These are phyloP conservation scores for Artemisia argyi DNA, from an alignment of 129 eudicot species.

Conservation along the genomic window DNA sequence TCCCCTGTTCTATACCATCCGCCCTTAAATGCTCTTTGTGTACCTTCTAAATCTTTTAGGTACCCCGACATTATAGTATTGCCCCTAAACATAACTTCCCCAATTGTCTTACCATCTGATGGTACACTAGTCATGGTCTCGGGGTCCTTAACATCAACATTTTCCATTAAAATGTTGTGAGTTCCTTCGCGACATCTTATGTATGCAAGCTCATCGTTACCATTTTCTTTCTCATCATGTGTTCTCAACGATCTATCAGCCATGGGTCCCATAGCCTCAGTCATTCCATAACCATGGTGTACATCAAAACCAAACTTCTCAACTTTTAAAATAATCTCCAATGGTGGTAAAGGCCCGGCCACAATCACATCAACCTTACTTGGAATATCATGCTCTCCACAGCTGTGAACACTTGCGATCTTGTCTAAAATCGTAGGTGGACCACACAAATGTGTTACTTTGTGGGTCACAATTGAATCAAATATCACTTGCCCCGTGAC, in stretches of 20 bases:
- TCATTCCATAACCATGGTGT: conserved; percentile 62
- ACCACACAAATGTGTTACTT: conserved; percentile 67
- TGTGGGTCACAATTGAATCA: conserved; percentile 36
- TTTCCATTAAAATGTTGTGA: conserved; percentile 46
- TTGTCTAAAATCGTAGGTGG: conserved; percentile 47
- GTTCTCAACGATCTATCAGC: conserved; percentile 9
- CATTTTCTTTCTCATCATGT: not conserved
- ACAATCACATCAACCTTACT: conserved; percentile 44
- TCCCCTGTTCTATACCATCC: conserved; percentile 77
- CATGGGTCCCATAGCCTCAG: conserved; percentile 60
- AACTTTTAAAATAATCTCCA: conserved; percentile 27
- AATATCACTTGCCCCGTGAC: conserved; percentile 38
- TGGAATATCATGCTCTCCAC: conserved; percentile 14
- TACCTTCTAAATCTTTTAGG: conserved; percentile 38
- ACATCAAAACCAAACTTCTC: conserved; percentile 42
- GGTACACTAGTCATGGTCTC: conserved; percentile 56
- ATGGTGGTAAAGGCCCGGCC: conserved; percentile 56
- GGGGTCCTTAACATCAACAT: conserved; percentile 56
- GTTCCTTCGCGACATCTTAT: conserved; percentile 36
- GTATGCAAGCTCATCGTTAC: not conserved
- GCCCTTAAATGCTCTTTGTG: conserved; percentile 38
- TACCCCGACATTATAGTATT: conserved; percentile 64
- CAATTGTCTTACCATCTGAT: conserved; percentile 56
- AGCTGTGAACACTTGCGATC: conserved; percentile 33
- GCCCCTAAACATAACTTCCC: conserved; percentile 69